Percentiles rank a stretch among this genome's conserved stretches.
Evolutionary conservation across 75 land plant genomes (phyloP).

Genomic region (Pinus albicaulis): DNA sequence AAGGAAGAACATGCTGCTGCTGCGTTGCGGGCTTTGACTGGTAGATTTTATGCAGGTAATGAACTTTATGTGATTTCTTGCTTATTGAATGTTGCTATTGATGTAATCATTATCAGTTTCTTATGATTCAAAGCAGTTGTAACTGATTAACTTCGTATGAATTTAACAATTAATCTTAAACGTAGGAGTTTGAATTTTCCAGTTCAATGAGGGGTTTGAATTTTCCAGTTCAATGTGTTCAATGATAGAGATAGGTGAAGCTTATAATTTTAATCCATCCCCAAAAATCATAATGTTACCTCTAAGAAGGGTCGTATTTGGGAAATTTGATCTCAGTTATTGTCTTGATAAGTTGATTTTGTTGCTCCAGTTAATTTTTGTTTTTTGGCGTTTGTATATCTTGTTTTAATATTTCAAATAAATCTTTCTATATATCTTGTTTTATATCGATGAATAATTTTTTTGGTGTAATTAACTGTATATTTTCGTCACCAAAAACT

Average conservation of each 20-base stretch:
- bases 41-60: conserved; percentile 68
- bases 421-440: neutral
- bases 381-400: neutral
- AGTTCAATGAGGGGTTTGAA: no score
- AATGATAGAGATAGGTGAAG: neutral
- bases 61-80: neutral
- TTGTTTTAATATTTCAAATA: neutral
- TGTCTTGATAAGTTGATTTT: neutral
- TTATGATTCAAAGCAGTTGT: neutral
- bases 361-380: neutral
- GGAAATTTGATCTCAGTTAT: no score
- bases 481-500: neutral
- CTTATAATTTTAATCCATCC: neutral
- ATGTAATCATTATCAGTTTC: neutral
- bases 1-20: conserved; percentile 73
- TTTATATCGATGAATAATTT: no score
- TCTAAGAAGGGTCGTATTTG: no score
- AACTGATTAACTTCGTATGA: neutral
- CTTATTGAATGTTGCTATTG: neutral
- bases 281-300: no score
- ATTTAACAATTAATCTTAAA: neutral
- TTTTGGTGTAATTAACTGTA: neutral
- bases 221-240: no score
- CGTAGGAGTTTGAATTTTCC: neutral
- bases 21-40: conserved; percentile 49